A percentile compares a stretch with the other conserved stretches of the same genome.
These are phyloP conservation scores for Plenodomus tracheiphilus DNA, from an alignment of 2,329 filamentous ascomycete species.

Conservation along the genomic window DNA sequence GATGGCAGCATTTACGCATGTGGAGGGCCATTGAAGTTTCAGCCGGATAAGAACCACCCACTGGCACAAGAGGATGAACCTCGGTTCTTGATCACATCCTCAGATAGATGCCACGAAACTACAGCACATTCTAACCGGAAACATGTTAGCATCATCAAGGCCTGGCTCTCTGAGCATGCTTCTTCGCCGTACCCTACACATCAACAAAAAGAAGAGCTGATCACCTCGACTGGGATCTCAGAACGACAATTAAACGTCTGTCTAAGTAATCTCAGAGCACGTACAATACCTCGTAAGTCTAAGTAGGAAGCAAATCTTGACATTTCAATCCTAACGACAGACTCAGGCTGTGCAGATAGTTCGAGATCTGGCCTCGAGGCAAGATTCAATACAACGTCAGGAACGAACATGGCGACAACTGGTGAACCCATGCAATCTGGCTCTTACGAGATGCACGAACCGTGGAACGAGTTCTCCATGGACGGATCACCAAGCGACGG, in stretches of 20 bases:
- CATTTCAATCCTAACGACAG: neutral
- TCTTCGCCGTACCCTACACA: conserved; percentile 5
- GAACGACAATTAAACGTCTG: conserved; percentile 3
- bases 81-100: neutral
- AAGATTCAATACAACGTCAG: too few species aligned
- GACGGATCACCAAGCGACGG: neutral
- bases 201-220: conserved; percentile 2
- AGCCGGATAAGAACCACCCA: too few species aligned
- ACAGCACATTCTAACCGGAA: neutral
- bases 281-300: conserved; percentile 4
- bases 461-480: too few species aligned
- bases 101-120: neutral
- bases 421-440: too few species aligned
- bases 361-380: neutral
- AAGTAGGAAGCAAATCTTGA: neutral
- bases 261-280: conserved; percentile 11
- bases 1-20: too few species aligned
- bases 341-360: neutral
- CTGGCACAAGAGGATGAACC: neutral
- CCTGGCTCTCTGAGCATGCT: conserved; percentile 8
- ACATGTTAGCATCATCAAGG: neutral
- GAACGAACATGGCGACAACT: too few species aligned
- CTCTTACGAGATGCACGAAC: too few species aligned
- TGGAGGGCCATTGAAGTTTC: too few species aligned
- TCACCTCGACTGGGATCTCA: conserved; percentile 1